These are phyloP conservation scores for Marvania coccoides DNA, from an alignment of 139 green algal species.

Conservation along the genomic window DNA sequence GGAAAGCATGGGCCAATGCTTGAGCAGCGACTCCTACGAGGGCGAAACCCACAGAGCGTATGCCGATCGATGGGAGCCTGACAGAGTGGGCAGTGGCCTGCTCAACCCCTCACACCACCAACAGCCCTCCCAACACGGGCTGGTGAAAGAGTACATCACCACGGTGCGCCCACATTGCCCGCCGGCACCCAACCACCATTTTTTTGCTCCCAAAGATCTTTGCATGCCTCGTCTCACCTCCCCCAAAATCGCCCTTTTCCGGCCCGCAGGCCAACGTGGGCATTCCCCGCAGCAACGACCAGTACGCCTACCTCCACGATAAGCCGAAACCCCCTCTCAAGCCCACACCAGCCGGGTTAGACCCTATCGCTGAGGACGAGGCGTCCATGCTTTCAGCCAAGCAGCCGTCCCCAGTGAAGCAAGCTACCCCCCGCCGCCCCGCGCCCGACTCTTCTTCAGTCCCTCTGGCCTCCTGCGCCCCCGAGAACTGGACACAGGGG, in stretches of 20 bases:
- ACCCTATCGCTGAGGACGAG: constrained; percentile 19
- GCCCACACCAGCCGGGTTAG: too few species aligned
- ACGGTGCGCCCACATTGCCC: constrained; percentile 14
- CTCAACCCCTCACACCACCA: not conserved
- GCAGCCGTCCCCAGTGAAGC: too few species aligned
- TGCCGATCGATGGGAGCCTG: not conserved
- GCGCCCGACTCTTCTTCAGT: too few species aligned
- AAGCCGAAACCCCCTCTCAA: not conserved
- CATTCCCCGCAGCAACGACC: constrained; percentile 5
- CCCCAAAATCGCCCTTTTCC: not conserved
- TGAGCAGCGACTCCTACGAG: not conserved
- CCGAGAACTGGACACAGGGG: constrained; percentile 71
- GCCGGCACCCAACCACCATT: too few species aligned
- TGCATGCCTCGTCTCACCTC: not conserved
- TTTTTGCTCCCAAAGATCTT: not conserved
- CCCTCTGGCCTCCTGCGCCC: too few species aligned
- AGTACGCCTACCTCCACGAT: constrained; percentile 6
- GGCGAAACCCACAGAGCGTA: not conserved
- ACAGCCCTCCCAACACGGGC: not conserved
- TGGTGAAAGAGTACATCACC: constrained; percentile 15
- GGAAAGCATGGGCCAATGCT: constrained; percentile 20
- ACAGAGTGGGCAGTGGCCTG: not conserved
- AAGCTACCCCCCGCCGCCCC: too few species aligned
- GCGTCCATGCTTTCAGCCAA: too few species aligned
- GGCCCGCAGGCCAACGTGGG: constrained; percentile 19